Evolutionary conservation across 23 red algal species (phyloP).

Genomic region (Porphyridium purpureum): DNA sequence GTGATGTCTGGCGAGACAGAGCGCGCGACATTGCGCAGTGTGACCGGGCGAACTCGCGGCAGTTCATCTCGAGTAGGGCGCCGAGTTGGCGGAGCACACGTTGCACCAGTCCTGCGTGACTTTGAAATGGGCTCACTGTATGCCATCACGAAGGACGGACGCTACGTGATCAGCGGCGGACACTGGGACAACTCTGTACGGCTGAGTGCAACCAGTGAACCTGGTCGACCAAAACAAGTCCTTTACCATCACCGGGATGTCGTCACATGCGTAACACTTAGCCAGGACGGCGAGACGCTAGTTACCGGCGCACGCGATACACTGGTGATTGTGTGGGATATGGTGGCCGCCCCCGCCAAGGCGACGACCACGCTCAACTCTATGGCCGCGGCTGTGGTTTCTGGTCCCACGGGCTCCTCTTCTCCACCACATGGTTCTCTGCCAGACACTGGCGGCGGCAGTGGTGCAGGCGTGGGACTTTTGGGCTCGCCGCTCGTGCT

Average conservation of each 20-base stretch:
- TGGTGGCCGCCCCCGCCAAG: neutral
- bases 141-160: slow-evolving; percentile 1
- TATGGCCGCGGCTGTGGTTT: neutral
- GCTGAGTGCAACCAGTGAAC: neutral
- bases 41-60: too few relatives aligned
- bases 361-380: neutral
- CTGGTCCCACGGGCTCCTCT: neutral
- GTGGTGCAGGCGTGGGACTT: too few relatives aligned
- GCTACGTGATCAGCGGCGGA: slow-evolving; percentile 5
- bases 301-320: slow-evolving; percentile 8
- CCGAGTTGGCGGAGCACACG: neutral
- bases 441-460: too few relatives aligned
- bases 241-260: slow-evolving; percentile 3
- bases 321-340: slow-evolving; percentile 3
- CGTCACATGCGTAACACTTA: slow-evolving; percentile 2
- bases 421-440: neutral
- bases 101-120: neutral
- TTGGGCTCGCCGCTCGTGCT: too few relatives aligned
- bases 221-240: slow-evolving; percentile 2
- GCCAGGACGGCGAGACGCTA: slow-evolving; percentile 2
- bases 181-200: slow-evolving; percentile 16
- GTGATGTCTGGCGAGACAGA: slow-evolving; percentile 3
- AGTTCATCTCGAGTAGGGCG: too few relatives aligned
- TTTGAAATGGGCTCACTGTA: neutral
- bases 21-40: too few relatives aligned